Evolutionary conservation across 441 rosid genomes (phyloP).

Genomic region (Gossypium davidsonii): DNA sequence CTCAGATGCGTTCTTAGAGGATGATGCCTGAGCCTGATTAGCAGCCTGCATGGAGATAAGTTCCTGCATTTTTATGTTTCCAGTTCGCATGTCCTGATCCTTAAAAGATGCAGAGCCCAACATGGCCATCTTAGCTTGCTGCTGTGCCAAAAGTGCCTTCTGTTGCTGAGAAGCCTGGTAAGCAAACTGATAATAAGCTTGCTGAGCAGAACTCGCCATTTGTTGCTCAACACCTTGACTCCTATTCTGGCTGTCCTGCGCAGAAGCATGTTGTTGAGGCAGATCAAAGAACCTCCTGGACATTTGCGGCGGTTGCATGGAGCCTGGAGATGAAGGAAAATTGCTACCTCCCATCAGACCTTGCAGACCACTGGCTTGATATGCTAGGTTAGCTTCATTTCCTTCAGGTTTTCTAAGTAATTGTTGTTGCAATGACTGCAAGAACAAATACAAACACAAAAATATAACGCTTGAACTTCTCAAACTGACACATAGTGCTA

Average conservation of each 20-base stretch:
- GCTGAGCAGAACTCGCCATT: conserved; percentile 67
- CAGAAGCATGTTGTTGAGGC: conserved; percentile 56
- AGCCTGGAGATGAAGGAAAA: conserved; percentile 56
- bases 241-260: conserved; percentile 63
- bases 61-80: conserved; percentile 81
- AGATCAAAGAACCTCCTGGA: conserved; percentile 71
- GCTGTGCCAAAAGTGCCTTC: conserved; percentile 50
- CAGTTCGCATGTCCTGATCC: conserved; percentile 64
- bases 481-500: background rate
- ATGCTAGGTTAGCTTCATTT: conserved; percentile 67
- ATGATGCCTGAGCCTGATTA: conserved; percentile 76
- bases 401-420: conserved; percentile 68
- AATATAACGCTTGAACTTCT: background rate
- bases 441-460: conserved; percentile 11
- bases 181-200: conserved; percentile 83
- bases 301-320: conserved; percentile 80
- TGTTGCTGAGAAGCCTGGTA: conserved; percentile 70
- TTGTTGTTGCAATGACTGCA: conserved; percentile 61
- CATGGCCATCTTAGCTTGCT: conserved; percentile 77
- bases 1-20: conserved; percentile 68
- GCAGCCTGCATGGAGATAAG: conserved; percentile 64
- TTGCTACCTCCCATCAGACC: conserved; percentile 71
- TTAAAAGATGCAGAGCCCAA: conserved; percentile 48
- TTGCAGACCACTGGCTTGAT: conserved; percentile 71
- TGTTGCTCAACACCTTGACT: conserved; percentile 72